Base-by-base conservation (phyloP, 2,329 filamentous ascomycete species). In the Dothideomycetidae sp. region DNA sequence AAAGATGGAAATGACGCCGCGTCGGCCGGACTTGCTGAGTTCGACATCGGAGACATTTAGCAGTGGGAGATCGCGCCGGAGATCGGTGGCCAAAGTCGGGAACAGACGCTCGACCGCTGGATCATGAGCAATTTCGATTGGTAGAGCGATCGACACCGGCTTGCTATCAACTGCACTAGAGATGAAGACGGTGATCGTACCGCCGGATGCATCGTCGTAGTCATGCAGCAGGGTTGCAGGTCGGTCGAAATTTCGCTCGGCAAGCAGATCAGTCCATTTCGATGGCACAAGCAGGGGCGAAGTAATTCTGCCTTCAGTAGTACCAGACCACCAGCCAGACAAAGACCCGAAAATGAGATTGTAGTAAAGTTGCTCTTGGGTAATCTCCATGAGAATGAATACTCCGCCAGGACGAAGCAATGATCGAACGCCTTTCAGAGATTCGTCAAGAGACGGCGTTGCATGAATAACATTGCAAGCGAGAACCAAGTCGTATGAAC, bases 261-360 rank as follows among this genome's bases (percentile, higher is more conserved):
- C 7, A 26, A 26, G 21, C 7, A 26, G 21, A 26, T 26, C 21
- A 34, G 53, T 45, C 54, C 54, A 58, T 31, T 46, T 12, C 5
- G 28, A 10, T 33, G 26, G 9, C 9, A 18, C 44, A 17, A 46
- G 37, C 31, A 36, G 16, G 3, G 53, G 51, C 3, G 33, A 33
- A 14, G 21, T 26, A n/a, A 26, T 26, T 39, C 57, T 48, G 14
- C 52, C 48, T 14, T 49, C 35, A 3, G 38, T 45, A 16, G 36
- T 45, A 5, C 53, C 51, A 3, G 50, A 31, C 58, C 57, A 62
- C 59, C 57, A 63, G 1, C 58, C 59, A 7, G 56, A 50, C 0
- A 63, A 41, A 3, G 48, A 41, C 1, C 55, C 56, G n/a, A 61
- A 53, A 2, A 55, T 48, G 37, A 57, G 40, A 15, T 9, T 33